Evolutionary conservation across 2,329 filamentous ascomycete species (phyloP), one percentile per base, ranked within the genome.

Genomic region (Stenocarpella maydis): DNA sequence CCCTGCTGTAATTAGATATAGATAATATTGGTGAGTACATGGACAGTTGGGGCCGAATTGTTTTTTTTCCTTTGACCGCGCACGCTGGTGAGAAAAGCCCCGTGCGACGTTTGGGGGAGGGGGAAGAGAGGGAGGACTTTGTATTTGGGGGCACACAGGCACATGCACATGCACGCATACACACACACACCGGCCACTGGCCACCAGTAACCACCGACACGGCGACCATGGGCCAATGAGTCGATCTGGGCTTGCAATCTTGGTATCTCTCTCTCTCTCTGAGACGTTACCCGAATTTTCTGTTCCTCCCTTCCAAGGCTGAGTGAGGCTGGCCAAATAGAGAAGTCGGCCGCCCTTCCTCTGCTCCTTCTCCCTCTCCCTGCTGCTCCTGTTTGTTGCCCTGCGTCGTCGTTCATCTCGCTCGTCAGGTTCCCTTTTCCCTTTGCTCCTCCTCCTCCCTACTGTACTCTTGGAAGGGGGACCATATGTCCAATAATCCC

Each of bases 311-410:
- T 55, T 64, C 65, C 39, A 63, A 52, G 50, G 39, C 45, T 65
- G 61, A 52, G 53, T 65, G 61, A 52, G 53, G 53, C 65, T 58
- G 65, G 12, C 65, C 65, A 58, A 26, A 41, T 58, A 37, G 52
- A 50, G 55, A 53, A 55, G 19, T 47, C 15, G 39, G 43, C 26
- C 5, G 21, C 47, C 47, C 47, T 49, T 49, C 37, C 31, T 37
- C 41, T 21, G 26, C 54, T 58, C 54, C 26, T 10, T 24, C 24
- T 8, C 49, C 39, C 52, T 67, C 31, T 60, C 26, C 41, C 53
- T 60, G 53, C 58, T 47, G 50, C 50, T 26, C 19, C 34, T 37
- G 34, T 37, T 37, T 37, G 50, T 15, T 34, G 55, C 26, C 52
- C 53, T 60, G 53, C 41, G 31, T 37, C 39, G 58, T 26, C 31